Base-by-base conservation (phyloP, 2,329 filamentous ascomycete genomes). In the Fusarium falciforme region DNA sequence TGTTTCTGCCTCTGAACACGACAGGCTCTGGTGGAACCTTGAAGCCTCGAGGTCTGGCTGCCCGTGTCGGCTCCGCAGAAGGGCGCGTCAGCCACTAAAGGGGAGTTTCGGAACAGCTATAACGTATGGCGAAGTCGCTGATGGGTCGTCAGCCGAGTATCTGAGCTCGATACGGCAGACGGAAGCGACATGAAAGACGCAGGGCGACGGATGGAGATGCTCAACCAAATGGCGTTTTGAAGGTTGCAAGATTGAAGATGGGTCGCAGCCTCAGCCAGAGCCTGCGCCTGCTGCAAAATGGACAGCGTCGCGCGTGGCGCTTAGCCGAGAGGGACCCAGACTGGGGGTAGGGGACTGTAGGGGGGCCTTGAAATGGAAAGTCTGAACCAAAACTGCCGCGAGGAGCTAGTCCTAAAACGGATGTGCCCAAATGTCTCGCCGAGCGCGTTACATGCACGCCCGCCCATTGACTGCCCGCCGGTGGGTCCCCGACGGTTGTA, bases 251-350 rank as follows among this genome's bases (percentile, higher is more conserved):
- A 64, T 76, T 74, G 61, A 64, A 70, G 58, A 68, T 70, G 66
- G 62, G 63, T 61, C 67, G 62, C 60, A 62, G 58, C 71, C 67
- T 64, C 49, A 61, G 22, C 42, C 42, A 14, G 22, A 52, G 62
- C 58, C 64, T 68, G 64, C 67, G 68, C 68, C 61, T 62, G 40
- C 68, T 74, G 64, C 71, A 76, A 76, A 69, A 74, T 77, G 73
- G 67, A 67, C 65, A 74, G 69, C 68, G 66, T 73, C 66, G 68
- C 60, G 66, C 60, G 66, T 70, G 61, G 72, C 63, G 72, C 69
- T 75, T 74, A 74, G 68, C 65, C 64, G 67, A 64, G 64, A 31
- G 35, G 42, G 20, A 38, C 55, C 29, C 54, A 60, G 31, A 38
- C 25, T 71, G 31, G 55, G 52, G 64, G 16, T 27, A 49, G 22